Evolutionary conservation across 176 grass and related monocot genomes (phyloP).

Genomic region (Puccinellia tenuiflora): DNA sequence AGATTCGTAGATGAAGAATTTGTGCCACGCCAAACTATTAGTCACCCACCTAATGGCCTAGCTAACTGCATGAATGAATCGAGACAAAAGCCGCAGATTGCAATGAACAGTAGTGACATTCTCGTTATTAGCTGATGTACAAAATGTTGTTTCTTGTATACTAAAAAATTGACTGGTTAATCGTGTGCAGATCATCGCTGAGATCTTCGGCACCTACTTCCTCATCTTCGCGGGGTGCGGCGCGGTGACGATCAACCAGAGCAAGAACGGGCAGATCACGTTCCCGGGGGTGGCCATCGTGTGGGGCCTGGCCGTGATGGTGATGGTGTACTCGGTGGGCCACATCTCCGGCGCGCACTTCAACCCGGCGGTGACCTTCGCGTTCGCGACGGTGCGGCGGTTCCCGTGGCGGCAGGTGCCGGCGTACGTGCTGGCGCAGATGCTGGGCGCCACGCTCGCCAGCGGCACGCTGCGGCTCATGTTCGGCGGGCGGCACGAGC

Average conservation of each 20-base stretch:
- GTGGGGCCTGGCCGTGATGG: constrained; percentile 89
- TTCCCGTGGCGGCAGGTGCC: constrained; percentile 90
- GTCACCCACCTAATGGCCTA: background rate
- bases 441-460: constrained; percentile 54
- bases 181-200: constrained; percentile 52
- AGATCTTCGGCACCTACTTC: constrained; percentile 91
- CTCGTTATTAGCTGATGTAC: background rate
- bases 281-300: constrained; percentile 82
- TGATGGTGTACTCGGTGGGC: constrained; percentile 92
- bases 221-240: constrained; percentile 86
- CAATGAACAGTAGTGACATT: background rate
- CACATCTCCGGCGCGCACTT: constrained; percentile 98
- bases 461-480: constrained; percentile 61
- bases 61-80: constrained; percentile 16
- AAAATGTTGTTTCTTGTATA: background rate
- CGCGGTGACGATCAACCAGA: constrained; percentile 77
- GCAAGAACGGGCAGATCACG: constrained; percentile 62
- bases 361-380: constrained; percentile 87
- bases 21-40: background rate
- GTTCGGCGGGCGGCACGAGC: constrained; percentile 59
- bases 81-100: background rate
- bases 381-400: constrained; percentile 71
- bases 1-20: background rate
- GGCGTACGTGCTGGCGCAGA: constrained; percentile 53
- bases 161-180: background rate